A percentile compares a stretch with the other conserved stretches of the same genome.
These are phyloP conservation scores for Penicillium sp. DNA, from an alignment of 2,329 filamentous ascomycete genomes.

Conservation along the genomic window DNA sequence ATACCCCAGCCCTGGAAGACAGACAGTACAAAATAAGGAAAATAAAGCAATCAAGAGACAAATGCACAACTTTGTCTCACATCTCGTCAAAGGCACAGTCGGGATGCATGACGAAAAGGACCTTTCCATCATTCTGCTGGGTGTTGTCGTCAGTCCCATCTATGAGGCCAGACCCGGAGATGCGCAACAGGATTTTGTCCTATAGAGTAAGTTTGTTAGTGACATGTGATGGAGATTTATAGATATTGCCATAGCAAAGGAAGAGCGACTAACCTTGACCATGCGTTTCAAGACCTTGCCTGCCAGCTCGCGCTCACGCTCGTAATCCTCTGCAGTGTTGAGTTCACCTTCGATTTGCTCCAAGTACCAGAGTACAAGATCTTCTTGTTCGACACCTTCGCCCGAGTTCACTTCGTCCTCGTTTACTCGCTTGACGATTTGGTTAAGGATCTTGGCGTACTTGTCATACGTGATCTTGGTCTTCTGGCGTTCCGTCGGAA, in stretches of 20 bases:
- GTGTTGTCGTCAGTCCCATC: slow-evolving; percentile 64
- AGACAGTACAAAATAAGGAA: slow-evolving; percentile 7
- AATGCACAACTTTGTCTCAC: slow-evolving; percentile 48
- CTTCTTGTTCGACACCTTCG: slow-evolving; percentile 81
- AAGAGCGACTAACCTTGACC: slow-evolving; percentile 67
- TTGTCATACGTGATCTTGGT: slow-evolving; percentile 95
- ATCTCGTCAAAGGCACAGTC: slow-evolving; percentile 77
- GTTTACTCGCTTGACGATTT: slow-evolving; percentile 77
- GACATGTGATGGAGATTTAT: not conserved
- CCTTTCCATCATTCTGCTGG: slow-evolving; percentile 44
- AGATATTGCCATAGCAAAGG: not conserved
- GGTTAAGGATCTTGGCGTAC: slow-evolving; percentile 85
- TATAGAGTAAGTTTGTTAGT: slow-evolving; percentile 22
- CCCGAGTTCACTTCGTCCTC: slow-evolving; percentile 73
- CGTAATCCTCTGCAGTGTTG: slow-evolving; percentile 74
- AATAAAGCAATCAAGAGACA: slow-evolving; percentile 5
- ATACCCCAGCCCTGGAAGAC: slow-evolving; percentile 15
- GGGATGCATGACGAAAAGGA: slow-evolving; percentile 87
- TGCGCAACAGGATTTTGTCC: slow-evolving; percentile 61
- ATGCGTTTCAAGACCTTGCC: slow-evolving; percentile 90
- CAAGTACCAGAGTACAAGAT: slow-evolving; percentile 82
- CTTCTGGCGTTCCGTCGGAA: slow-evolving; percentile 53
- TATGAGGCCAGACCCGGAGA: slow-evolving; percentile 82
- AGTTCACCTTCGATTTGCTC: slow-evolving; percentile 86
- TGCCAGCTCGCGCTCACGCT: slow-evolving; percentile 69